Evolutionary conservation across 2,329 filamentous ascomycete genomes (phyloP), one percentile per base, ranked within the genome.

Genomic region (Fusarium decemcellulare): DNA sequence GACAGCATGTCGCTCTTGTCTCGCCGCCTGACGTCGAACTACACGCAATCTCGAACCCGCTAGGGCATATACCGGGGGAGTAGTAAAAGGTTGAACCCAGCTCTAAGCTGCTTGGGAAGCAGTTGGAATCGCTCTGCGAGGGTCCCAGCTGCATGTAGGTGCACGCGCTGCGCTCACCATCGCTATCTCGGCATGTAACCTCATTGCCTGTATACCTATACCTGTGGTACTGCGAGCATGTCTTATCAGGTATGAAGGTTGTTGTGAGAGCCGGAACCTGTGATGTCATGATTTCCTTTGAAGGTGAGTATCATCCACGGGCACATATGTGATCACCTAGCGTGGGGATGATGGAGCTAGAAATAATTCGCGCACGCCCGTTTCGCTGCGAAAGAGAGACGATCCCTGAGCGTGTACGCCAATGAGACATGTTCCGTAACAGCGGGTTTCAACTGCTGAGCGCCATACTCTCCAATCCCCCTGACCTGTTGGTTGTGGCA

Each of bases 361-460:
- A 50, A 50, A 50, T 50, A 50, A 50, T 50, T 50, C 46, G 12
- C 16, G 46, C 46, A 50, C 46, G 46, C 46, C 46, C 46, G 29
- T 50, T 18, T 18, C n/a, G n/a, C 30, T 5, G 36, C 46, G 11
- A 23, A 23, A 12, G 10, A 9, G n/a, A 50, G 6, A 14, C 23
- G 16, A 50, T 50, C 46, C 46, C 11, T 36, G 46, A 50, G 8
- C 16, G 12, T 14, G 46, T 36, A 50, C 12, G 46, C 46, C 46
- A 50, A 50, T 50, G 46, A 50, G n/a, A 50, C 23, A 23, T 23
- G 23, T 23, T 23, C 23, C 23, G 23, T 23, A 23, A 23, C 23
- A 23, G 23, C 23, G 23, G 23, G 23, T 23, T 23, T 23, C 23
- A 23, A 23, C 23, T 23, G 23, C 23, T 23, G 23, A 23, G 23